Conservation (phyloP, 352 stramenopile species). For the Plasmopara halstedii region DNA sequence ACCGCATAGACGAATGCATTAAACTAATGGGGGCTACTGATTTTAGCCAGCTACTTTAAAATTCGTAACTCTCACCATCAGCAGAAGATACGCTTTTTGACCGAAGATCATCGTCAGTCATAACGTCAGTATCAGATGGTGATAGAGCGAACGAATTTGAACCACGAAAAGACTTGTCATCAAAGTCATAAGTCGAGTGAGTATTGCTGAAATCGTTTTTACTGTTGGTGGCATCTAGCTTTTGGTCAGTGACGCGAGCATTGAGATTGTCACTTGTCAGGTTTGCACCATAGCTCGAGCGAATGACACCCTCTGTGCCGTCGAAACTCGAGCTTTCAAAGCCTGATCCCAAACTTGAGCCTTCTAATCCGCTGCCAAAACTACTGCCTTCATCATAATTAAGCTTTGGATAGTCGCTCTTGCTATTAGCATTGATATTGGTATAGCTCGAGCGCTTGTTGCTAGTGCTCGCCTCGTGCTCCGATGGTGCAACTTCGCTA, state of each 20-base stretch:
- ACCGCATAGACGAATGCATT: slow-evolving; percentile 10
- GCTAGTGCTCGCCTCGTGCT: slow-evolving; percentile 11
- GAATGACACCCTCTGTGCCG: slow-evolving; percentile 12
- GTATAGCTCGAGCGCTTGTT: slow-evolving; percentile 6
- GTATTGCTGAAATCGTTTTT: slow-evolving; percentile 23
- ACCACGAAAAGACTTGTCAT: slow-evolving; percentile 25
- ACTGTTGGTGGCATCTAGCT: slow-evolving; percentile 7
- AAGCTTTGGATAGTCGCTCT: slow-evolving; percentile 13
- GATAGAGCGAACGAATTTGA: slow-evolving; percentile 24
- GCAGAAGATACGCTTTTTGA: slow-evolving; percentile 36
- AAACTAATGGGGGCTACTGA: slow-evolving; percentile 6
- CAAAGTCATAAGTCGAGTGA: slow-evolving; percentile 39
- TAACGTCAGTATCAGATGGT: slow-evolving; percentile 17
- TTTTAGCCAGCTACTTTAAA: slow-evolving; percentile 28
- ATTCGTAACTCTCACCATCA: slow-evolving; percentile 69
- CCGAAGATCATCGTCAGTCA: slow-evolving; percentile 12
- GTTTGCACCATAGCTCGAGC: slow-evolving; percentile 15
- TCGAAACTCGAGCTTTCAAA: slow-evolving; percentile 21
- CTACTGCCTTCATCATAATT: slow-evolving; percentile 18
- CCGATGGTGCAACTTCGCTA: slow-evolving; percentile 3
- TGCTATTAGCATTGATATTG: slow-evolving; percentile 10
- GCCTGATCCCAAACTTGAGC: slow-evolving; percentile 20
- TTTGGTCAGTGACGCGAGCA: slow-evolving; percentile 10
- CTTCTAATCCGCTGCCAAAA: slow-evolving; percentile 18
- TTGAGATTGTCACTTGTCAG: slow-evolving; percentile 12